Evolutionary conservation across 2,329 filamentous ascomycete species (phyloP), one percentile per base, ranked within the genome.

Genomic region (Emericellopsis atlantica): DNA sequence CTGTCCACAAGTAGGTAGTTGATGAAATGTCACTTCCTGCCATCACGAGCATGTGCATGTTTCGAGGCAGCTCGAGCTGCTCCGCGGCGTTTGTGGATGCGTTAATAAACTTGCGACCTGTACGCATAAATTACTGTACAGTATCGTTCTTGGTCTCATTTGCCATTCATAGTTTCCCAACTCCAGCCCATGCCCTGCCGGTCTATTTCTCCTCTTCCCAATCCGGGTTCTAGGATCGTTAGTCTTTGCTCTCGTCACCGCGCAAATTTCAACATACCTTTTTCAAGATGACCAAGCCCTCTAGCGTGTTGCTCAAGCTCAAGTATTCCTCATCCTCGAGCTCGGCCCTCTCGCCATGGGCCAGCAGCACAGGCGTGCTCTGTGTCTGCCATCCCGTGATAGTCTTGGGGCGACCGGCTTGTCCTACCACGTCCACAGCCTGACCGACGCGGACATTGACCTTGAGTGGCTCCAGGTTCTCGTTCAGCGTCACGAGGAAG

Each of bases 301-400:
- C 92, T 46, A 98, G 72, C 40, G 81, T 94, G 66, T 79, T 92
- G 59, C 81, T 93, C 56, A 98, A 67, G 62, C 84, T 86, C 48
- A 96, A 81, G 60, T 96, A 98, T 66, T 98, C 81, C 66, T 98
- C 92, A 54, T 98, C 92, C 62, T 98, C 92, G 39, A 98, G 69
- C 69, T 98, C 92, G 9, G 92, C 92, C 53, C 93, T 76, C 70
- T 98, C 92, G 24, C 93, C 92, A 56, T 95, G 83, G n/a, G 86
- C 82, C 52, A 98, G 69, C 44, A 98, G 70, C 37, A 98, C 92
- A 1, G 92, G 92, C n/a, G 92, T 98, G 67, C 86, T 95, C 70
- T 98, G 92, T 49, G 92, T 98, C 66, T 98, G 92, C 92, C 92
- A 98, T 40, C 92, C 92, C 9, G 92, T 98, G 54, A 98, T 98